Evolutionary conservation across 2,329 filamentous ascomycete genomes (phyloP).

Genomic region (Amauroascus niger): DNA sequence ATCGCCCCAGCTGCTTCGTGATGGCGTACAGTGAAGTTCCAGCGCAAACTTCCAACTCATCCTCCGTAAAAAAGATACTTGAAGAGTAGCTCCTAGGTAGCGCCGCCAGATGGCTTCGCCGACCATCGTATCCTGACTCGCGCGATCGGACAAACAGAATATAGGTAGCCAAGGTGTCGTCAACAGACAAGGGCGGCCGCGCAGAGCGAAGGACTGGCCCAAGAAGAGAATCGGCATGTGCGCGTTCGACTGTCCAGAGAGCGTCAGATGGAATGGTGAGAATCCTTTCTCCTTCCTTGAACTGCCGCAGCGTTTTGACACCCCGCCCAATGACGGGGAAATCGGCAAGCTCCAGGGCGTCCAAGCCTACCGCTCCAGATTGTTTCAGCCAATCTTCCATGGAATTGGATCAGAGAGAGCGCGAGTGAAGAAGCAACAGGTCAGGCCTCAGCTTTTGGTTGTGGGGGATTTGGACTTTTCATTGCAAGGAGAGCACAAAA

Average conservation of each 20-base stretch:
- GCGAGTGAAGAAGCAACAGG: slow-evolving; percentile 9
- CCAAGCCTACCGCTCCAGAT: slow-evolving; percentile 26
- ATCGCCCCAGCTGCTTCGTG: slow-evolving; percentile 26
- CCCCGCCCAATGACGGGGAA: slow-evolving; percentile 28
- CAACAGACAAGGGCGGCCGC: slow-evolving; percentile 26
- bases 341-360: slow-evolving; percentile 26
- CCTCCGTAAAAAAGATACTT: slow-evolving; percentile 30
- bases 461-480: slow-evolving; percentile 10
- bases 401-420: slow-evolving; percentile 19
- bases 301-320: slow-evolving; percentile 23
- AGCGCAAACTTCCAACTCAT: slow-evolving; percentile 28
- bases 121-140: slow-evolving; percentile 27
- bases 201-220: slow-evolving; percentile 26
- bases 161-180: slow-evolving; percentile 28
- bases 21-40: slow-evolving; percentile 28
- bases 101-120: slow-evolving; percentile 24
- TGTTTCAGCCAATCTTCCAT: slow-evolving; percentile 30
- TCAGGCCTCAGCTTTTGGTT: slow-evolving; percentile 5
- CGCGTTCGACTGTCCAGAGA: slow-evolving; percentile 29
- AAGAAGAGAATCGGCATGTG: slow-evolving; percentile 27
- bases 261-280: slow-evolving; percentile 26
- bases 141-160: slow-evolving; percentile 30
- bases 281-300: slow-evolving; percentile 29
- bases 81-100: slow-evolving; percentile 28
- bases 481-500: slow-evolving; percentile 6